Base-by-base conservation (phyloP, 305 asterid genomes). In the Fraxinus platypoda region DNA sequence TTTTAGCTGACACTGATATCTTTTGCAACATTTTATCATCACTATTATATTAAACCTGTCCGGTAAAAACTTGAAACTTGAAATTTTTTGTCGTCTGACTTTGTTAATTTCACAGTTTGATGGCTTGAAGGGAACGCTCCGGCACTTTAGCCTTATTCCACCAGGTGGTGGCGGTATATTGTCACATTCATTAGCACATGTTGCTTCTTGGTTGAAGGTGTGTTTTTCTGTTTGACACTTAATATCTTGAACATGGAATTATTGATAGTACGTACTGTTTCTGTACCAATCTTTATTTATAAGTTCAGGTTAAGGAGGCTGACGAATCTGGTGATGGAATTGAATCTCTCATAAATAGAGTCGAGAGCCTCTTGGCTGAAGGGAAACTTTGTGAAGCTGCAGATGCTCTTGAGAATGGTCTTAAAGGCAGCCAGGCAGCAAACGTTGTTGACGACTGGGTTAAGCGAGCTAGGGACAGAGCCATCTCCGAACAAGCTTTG, bases 121-220 rank as follows among this genome's bases (percentile, higher is more conserved):
- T 88, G 87, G 87, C 64, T 90, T 94, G 90, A 95, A 92, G 89
- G 94, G 91, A 41, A 92, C 97, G 31, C 76, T 95, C 77, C 92
- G 97, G 76, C 99, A 90, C 89, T 93, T 90, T 88, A 89, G 97
- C 90, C 86, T 94, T 78, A 89, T 95, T 70, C 97, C 98, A 34
- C 92, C 93, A 13, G 89, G 93, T 4, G 97, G 98, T 30, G 99
- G 97, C 83, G 99, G 99, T 77, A 90, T 94, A 87, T 85, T 95
- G 86, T 78, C 97, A 25, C 98, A 94, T 88, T 92, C 97, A 59
- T 86, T 95, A 87, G 99, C 99, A 57, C 87, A 81, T 54, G 81
- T 95, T 33, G 97, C 97, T 62, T 94, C 99, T 57, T 85, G 88
- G 87, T 85, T 95, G 83, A 95, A 95, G 99, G 99, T 95, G 23